Evolutionary conservation across 345 rosid genomes (phyloP).

Genomic region (Moricandia moricandioides): DNA sequence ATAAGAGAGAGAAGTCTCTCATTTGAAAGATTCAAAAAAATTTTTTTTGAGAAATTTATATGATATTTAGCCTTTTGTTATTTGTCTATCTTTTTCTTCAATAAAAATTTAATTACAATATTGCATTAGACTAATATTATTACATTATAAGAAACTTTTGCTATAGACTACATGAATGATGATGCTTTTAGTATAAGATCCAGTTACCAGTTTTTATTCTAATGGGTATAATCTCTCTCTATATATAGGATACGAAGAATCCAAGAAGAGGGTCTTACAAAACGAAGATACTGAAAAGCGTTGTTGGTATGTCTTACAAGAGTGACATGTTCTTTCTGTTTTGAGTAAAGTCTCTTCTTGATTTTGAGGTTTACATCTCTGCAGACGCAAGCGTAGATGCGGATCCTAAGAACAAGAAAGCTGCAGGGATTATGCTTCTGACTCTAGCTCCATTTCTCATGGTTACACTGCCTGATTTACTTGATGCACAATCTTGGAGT

Average conservation of each 20-base stretch:
- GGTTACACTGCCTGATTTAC: slow-evolving; percentile 33
- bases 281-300: slow-evolving; percentile 25
- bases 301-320: slow-evolving; percentile 26
- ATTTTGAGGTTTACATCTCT: neutral
- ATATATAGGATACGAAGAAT: slow-evolving; percentile 25
- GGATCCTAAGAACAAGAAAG: slow-evolving; percentile 37
- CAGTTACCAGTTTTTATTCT: neutral
- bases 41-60: too few species aligned
- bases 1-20: too few species aligned
- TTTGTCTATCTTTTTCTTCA: too few species aligned
- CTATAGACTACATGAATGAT: too few species aligned
- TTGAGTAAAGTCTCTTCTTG: neutral
- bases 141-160: too few species aligned
- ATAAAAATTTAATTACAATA: too few species aligned
- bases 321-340: neutral
- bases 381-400: slow-evolving; percentile 36
- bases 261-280: slow-evolving; percentile 33
- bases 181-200: neutral
- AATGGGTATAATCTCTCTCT: neutral
- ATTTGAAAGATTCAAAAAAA: too few species aligned
- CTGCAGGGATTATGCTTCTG: slow-evolving; percentile 39
- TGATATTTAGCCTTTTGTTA: too few species aligned
- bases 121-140: too few species aligned
- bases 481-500: slow-evolving; percentile 30
- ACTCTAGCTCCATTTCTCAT: slow-evolving; percentile 34